phyloP scores from a whole-genome alignment of 2,329 filamentous ascomycete genomes.

The Cercospora sp. region DNA sequence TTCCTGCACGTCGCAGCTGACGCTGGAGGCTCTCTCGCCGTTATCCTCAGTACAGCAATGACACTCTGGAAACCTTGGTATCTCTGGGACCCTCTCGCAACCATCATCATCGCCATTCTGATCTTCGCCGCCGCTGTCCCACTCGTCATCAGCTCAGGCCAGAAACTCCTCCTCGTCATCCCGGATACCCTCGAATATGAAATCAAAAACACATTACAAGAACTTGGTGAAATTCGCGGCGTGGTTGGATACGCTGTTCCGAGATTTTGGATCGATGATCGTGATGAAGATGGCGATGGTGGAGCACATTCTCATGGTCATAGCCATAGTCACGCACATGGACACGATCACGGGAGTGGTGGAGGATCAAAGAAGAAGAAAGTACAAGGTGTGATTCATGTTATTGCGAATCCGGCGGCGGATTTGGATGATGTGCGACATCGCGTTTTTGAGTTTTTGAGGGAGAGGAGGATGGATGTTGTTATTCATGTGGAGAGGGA shows the following conservation, averaged over 20 bases:
- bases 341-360: constrained; percentile 27
- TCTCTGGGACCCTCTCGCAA: constrained; percentile 92
- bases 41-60: constrained; percentile 85
- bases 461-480: constrained; percentile 71
- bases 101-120: constrained; percentile 86
- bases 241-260: constrained; percentile 84
- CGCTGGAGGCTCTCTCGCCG: constrained; percentile 88
- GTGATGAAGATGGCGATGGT: constrained; percentile 41
- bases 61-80: constrained; percentile 88
- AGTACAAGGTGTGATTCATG: constrained; percentile 81
- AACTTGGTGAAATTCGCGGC: constrained; percentile 76
- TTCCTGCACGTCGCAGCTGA: constrained; percentile 95
- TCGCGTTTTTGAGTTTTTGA: constrained; percentile 70
- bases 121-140: constrained; percentile 93
- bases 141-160: constrained; percentile 80
- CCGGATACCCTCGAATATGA: constrained; percentile 84
- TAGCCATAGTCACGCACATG: constrained; percentile 23
- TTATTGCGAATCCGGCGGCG: constrained; percentile 70
- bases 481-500: constrained; percentile 87
- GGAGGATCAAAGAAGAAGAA: constrained; percentile 43
- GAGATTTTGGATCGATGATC: constrained; percentile 89
- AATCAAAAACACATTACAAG: constrained; percentile 80
- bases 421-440: constrained; percentile 81
- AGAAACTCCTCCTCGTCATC: constrained; percentile 78
- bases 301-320: constrained; percentile 48